Percentiles rank a stretch among this genome's conserved stretches.
Conservation (phyloP, 2,329 filamentous ascomycete genomes). For the Microdochium bolleyi region DNA sequence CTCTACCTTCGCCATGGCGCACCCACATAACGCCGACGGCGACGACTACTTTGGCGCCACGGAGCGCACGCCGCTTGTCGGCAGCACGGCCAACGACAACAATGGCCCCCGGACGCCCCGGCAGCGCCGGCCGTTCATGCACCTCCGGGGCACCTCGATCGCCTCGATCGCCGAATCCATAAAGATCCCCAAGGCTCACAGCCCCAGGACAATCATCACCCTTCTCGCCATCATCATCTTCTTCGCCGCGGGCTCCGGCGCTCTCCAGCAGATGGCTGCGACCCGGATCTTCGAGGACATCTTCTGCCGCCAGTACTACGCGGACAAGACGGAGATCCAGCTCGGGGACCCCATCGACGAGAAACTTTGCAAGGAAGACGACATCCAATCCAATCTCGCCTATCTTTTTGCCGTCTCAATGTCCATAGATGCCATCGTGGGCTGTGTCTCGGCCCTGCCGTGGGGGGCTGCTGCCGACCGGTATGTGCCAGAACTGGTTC, state of each 20-base stretch:
- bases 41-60: not conserved
- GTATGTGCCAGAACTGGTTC: constrained; percentile 5
- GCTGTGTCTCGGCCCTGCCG: constrained; percentile 22
- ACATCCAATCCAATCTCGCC: constrained; percentile 26
- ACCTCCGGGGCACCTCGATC: not conserved
- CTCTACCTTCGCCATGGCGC: not conserved
- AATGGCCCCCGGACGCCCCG: not conserved
- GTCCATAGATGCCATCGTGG: constrained; percentile 20
- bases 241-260: constrained; percentile 15
- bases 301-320: constrained; percentile 27
- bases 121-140: not conserved
- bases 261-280: constrained; percentile 21
- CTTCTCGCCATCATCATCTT: constrained; percentile 22
- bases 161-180: not conserved
- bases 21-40: not conserved
- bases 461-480: constrained; percentile 29
- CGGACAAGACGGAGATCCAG: constrained; percentile 9
- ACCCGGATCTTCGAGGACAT: constrained; percentile 29
- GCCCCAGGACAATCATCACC: constrained; percentile 10
- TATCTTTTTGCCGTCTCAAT: constrained; percentile 21
- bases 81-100: not conserved
- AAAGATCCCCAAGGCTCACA: constrained; percentile 7
- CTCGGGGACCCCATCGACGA: constrained; percentile 23
- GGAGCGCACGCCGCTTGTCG: not conserved
- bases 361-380: constrained; percentile 24